Conservation (phyloP, 495 filamentous ascomycete species). For the Rhizodiscina lignyota region DNA sequence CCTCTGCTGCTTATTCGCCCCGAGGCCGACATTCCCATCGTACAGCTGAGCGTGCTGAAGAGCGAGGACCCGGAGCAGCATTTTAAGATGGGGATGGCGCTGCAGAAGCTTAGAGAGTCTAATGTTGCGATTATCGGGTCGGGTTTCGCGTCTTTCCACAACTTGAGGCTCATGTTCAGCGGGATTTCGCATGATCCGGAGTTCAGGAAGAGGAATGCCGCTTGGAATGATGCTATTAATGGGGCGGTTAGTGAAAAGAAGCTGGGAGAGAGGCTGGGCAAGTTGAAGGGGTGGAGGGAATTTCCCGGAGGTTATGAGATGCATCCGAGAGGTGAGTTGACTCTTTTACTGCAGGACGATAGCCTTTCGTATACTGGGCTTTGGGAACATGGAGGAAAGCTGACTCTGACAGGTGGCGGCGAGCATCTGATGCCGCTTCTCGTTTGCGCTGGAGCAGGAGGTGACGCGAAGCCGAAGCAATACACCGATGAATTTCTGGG, state of each 20-base stretch:
- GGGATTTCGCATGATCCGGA: conserved; percentile 4
- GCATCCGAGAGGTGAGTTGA: conserved; percentile 19
- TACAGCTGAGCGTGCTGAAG: conserved; percentile 18
- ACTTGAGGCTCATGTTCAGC: conserved; percentile 15
- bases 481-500: conserved; percentile 22
- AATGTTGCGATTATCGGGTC: conserved; percentile 20
- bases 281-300: conserved; percentile 14
- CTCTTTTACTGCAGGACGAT: too few species aligned
- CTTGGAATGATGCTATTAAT: conserved; percentile 12
- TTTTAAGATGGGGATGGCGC: conserved; percentile 16
- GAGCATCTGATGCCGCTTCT: conserved; percentile 21
- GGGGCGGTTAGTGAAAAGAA: conserved; percentile 10
- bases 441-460: conserved; percentile 17
- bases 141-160: conserved; percentile 19
- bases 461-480: conserved; percentile 12
- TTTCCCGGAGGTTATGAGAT: conserved; percentile 16
- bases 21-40: conserved; percentile 15
- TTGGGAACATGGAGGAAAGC: too few species aligned
- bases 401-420: conserved; percentile 11
- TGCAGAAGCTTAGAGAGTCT: conserved; percentile 10
- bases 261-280: conserved; percentile 7
- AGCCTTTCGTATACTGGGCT: too few species aligned
- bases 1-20: conserved; percentile 19
- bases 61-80: conserved; percentile 15
- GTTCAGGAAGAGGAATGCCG: conserved; percentile 10